Evolutionary conservation across 2,329 filamentous ascomycete species (phyloP), one percentile per base, ranked within the genome.

Genomic region (Ceratocystis cacaofunesta): DNA sequence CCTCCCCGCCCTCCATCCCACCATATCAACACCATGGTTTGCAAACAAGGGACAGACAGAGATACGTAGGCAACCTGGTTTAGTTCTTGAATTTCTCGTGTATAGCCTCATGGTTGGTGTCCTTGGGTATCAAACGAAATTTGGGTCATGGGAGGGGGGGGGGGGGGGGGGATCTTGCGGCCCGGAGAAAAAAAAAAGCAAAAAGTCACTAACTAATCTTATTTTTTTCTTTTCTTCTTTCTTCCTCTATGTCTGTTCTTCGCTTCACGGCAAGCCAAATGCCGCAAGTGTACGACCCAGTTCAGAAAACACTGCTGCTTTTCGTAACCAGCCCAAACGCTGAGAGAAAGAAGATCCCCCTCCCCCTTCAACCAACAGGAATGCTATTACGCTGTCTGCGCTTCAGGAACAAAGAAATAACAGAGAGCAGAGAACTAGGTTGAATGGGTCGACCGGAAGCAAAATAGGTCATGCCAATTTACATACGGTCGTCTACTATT

Each of bases 201-300:
- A 22, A 22, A 22, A 22, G 22, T 22, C 22, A 22, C 22, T 22
- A 22, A 22, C 22, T 19, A 50, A n/a, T 10, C 22, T 50, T 19
- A 30, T n/a, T 50, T 50, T 7, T 10, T 19, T 28, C 3, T 28
- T 1, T 57, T n/a, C 3, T 32, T 57, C 5, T 28, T 57, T 32
- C 28, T 28, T 28, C 2, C 19, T 52, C 19, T 4, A 52, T 10
- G 52, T 58, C 52, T 58, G 52, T 58, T 58, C 52, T 58, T n/a
- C 52, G 52, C 52, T 58, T 58, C 52, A 58, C 52, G 52, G 52
- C 52, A 58, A 58, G 28, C 52, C 52, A 58, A 58, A 19, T 58
- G 52, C 52, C 52, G 52, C 22, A 58, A 58, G 52, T 58, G 52
- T 58, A 30, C 12, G 17, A 25, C 28, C 52, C 52, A 30, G 52